phyloP scores from a whole-genome alignment of 345 rosid genomes.

The Angophora floribunda region DNA sequence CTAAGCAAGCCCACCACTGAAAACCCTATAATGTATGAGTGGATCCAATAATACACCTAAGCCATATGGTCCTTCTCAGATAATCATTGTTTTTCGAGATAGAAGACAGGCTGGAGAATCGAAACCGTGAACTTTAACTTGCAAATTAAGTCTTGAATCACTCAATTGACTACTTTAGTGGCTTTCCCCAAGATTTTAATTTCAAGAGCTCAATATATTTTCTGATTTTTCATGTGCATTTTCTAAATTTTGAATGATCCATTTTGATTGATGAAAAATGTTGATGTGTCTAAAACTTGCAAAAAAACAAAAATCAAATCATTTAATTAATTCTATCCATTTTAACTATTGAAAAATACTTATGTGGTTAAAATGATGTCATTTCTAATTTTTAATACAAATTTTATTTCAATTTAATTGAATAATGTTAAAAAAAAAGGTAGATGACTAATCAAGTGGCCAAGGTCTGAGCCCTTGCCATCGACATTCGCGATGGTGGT shows the following conservation, averaged over 20 bases:
- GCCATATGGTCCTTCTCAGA: no score
- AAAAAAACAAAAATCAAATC: no score
- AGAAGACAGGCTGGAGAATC: not conserved
- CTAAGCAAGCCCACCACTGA: not conserved
- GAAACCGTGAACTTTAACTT: not conserved
- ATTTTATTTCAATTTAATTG: no score
- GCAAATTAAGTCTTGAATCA: not conserved
- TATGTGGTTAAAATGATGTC: fast-evolving
- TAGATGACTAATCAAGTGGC: fast-evolving
- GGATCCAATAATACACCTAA: fast-evolving
- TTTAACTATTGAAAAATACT: fast-evolving
- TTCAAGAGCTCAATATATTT: not conserved
- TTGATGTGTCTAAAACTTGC: not conserved
- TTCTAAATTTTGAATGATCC: not conserved
- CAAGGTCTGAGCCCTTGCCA: fast-evolving
- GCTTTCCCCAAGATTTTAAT: not conserved
- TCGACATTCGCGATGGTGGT: fast-evolving
- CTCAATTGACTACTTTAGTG: not conserved
- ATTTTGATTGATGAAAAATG: no score
- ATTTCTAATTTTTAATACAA: no score
- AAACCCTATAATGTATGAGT: not conserved
- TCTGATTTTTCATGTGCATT: not conserved
- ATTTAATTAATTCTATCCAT: no score
- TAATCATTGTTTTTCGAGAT: no score
- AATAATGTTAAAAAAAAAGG: no score